Conservation (phyloP, 78 protist genomes). For the Cavenderia fasciculata region DNA sequence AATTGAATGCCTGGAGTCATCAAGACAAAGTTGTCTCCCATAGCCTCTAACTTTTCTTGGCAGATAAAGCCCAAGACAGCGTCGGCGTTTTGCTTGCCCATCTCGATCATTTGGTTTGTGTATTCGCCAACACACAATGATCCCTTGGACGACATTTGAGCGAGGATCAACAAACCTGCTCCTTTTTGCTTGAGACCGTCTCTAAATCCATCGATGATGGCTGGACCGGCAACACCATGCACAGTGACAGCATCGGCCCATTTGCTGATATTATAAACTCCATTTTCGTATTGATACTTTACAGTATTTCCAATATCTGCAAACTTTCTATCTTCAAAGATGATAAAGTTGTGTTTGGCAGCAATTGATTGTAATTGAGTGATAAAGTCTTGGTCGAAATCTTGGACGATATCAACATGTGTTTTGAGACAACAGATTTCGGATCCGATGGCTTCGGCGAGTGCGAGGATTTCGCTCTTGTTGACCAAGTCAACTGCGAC, state of each 20-base stretch:
- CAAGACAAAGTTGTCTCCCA: constrained; percentile 57
- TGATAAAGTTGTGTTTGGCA: constrained; percentile 84
- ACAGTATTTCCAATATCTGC: constrained; percentile 96
- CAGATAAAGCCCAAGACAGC: constrained; percentile 82
- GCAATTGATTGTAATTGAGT: constrained; percentile 42
- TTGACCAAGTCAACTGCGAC: constrained; percentile 84
- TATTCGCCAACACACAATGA: constrained; percentile 58
- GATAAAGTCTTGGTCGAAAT: constrained; percentile 73
- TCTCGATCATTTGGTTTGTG: constrained; percentile 57
- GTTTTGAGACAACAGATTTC: constrained; percentile 92
- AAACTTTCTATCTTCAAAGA: constrained; percentile 96
- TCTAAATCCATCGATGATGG: constrained; percentile 72
- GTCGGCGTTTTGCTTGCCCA: constrained; percentile 61
- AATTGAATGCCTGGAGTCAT: constrained; percentile 87
- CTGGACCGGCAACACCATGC: constrained; percentile 89
- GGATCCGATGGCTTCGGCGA: constrained; percentile 85
- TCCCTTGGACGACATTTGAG: constrained; percentile 90
- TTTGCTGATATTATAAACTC: constrained; percentile 86
- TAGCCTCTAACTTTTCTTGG: constrained; percentile 66
- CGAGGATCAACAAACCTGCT: constrained; percentile 87
- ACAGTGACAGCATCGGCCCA: constrained; percentile 79
- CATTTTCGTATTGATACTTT: constrained; percentile 84
- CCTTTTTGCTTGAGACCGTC: constrained; percentile 23
- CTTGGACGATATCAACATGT: constrained; percentile 92
- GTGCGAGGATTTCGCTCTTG: constrained; percentile 58